Evolutionary conservation across 805 yeast species (phyloP).

Genomic region (Pichia deserticola): DNA sequence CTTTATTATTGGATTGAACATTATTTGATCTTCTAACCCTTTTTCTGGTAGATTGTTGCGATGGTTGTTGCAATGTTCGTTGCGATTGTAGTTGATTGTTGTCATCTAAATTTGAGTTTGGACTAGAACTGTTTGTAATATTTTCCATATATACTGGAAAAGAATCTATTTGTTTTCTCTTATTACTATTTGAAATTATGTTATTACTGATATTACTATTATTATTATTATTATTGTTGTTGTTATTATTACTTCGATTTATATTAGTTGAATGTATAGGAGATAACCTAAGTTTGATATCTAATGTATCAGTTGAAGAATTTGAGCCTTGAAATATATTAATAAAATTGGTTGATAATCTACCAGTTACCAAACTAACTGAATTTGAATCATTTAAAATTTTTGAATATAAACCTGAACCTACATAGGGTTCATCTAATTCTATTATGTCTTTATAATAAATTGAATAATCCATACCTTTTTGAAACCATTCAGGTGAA

Average conservation of each 20-base stretch:
- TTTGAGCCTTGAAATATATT: constrained; percentile 31
- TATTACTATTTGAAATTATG: background rate
- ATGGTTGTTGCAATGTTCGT: constrained; percentile 2
- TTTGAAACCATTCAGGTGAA: constrained; percentile 37
- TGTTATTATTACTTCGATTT: background rate
- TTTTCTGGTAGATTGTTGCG: background rate
- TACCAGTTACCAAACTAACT: constrained; percentile 40
- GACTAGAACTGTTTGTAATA: constrained; percentile 6
- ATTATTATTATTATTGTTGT: background rate
- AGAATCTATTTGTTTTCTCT: constrained; percentile 1
- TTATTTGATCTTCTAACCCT: constrained; percentile 1
- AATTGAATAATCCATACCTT: constrained; percentile 38
- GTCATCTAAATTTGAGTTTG: constrained; percentile 7
- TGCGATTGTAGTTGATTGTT: background rate
- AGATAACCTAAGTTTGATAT: constrained; percentile 46
- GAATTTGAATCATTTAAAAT: constrained; percentile 18
- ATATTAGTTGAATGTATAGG: constrained; percentile 9
- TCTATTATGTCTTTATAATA: constrained; percentile 42
- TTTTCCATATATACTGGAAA: constrained; percentile 7
- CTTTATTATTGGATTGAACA: background rate
- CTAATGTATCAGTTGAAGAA: constrained; percentile 41
- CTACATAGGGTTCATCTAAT: constrained; percentile 45
- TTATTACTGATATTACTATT: background rate
- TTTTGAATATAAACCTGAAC: constrained; percentile 35
- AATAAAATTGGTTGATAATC: constrained; percentile 53